Evolutionary conservation across 495 filamentous ascomycete genomes (phyloP), one percentile per base, ranked within the genome.

Genomic region (Aspergillus baeticus): DNA sequence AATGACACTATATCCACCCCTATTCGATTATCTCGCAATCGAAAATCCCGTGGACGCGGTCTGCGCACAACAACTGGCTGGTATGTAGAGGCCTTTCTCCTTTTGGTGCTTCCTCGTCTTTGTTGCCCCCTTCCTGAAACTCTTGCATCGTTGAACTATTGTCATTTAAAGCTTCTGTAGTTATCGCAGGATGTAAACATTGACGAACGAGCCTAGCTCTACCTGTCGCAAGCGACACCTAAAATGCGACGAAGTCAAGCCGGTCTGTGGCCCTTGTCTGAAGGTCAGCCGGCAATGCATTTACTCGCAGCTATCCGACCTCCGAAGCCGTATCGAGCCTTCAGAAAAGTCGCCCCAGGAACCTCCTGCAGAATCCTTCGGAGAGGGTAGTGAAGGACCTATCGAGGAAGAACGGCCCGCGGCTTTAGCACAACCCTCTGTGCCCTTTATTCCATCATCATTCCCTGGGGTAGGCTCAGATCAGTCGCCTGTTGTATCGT

Each of bases 221-320:
- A 47, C 44, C 18, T 47, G 44, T n/a, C 44, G 44, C 5, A 47
- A 47, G 14, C 3, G 44, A 18, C 44, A 47, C 14, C 44, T 47
- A 7, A 47, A 47, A 47, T 47, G 44, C 22, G 44, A 47, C 15
- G 44, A 47, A 47, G 29, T 34, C 29, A 47, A 34, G 33, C 44
- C 44, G 8, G 21, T 47, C n/a, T 47, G 44, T 13, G 44, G 44
- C 6, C 43, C 44, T 10, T 47, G 44, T 7, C n/a, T 34, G 6
- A 47, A 47, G 18, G 44, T 47, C 26, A 18, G 44, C 44, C 44
- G 26, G n/a, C 44, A 47, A 17, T 47, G 44, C 44, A 26, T n/a
- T 17, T 47, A 34, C 14, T 10, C 44, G 31, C 44, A 18, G 26
- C 26, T 29, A 29, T 29, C 26, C 26, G 26, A 29, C 26, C 26